phyloP scores from a whole-genome alignment of 768 basidiomycete species.

The Lenzites betulinus region DNA sequence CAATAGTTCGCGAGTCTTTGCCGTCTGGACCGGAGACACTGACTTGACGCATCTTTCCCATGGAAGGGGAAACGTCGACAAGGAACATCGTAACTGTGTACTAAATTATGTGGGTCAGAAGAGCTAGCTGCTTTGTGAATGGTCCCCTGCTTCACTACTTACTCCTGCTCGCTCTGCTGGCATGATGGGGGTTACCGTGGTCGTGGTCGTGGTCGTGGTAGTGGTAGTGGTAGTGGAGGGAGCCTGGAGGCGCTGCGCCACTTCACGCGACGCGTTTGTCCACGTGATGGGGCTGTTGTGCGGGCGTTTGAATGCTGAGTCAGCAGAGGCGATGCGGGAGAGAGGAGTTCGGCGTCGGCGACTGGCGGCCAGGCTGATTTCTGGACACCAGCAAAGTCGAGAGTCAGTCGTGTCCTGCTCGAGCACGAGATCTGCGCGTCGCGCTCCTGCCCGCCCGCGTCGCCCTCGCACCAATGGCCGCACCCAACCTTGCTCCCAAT shows the following conservation, averaged over 20 bases:
- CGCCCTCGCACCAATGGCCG: slow-evolving; percentile 25
- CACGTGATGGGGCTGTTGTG: slow-evolving; percentile 16
- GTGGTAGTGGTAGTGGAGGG: slow-evolving; percentile 15
- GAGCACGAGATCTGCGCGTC: slow-evolving; percentile 39
- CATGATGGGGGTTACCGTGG: slow-evolving; percentile 43
- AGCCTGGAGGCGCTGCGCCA: not conserved
- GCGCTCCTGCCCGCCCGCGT: slow-evolving; percentile 19
- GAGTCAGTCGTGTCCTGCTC: slow-evolving; percentile 11
- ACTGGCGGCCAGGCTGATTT: not conserved
- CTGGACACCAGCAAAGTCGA: too few species aligned
- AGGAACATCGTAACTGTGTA: slow-evolving; percentile 89
- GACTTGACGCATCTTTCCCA: slow-evolving; percentile 66
- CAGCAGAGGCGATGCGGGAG: slow-evolving; percentile 9
- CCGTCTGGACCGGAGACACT: slow-evolving; percentile 52
- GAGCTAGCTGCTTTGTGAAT: too few species aligned
- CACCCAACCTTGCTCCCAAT: slow-evolving; percentile 29
- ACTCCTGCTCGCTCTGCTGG: slow-evolving; percentile 81
- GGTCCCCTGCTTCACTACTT: slow-evolving; percentile 23
- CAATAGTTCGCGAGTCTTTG: slow-evolving; percentile 49
- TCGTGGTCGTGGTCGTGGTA: slow-evolving; percentile 48
- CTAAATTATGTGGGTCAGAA: slow-evolving; percentile 43
- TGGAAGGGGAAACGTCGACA: slow-evolving; percentile 84
- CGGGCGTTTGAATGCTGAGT: slow-evolving; percentile 5
- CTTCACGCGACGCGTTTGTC: slow-evolving; percentile 25
- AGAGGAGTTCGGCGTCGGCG: slow-evolving; percentile 4